A percentile compares a stretch with the other conserved stretches of the same genome.
These are phyloP conservation scores for Pichia occidentalis DNA, from an alignment of 805 yeast species.

Conservation along the genomic window DNA sequence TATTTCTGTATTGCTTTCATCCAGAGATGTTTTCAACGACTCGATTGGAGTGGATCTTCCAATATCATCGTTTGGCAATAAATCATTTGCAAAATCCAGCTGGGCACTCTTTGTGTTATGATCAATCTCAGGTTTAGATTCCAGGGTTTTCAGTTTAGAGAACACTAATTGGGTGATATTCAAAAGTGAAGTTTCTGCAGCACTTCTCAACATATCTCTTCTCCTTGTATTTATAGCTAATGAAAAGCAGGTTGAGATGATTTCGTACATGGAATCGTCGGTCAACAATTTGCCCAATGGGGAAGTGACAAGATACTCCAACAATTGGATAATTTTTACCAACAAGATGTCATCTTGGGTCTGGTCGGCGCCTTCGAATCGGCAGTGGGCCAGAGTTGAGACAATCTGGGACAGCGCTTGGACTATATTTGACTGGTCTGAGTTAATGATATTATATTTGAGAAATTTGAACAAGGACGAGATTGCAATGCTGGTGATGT, in stretches of 20 bases:
- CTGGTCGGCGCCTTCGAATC: constrained; percentile 93
- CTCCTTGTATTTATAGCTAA: constrained; percentile 89
- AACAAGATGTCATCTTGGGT: constrained; percentile 87
- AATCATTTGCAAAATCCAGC: constrained; percentile 21
- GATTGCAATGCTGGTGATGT: constrained; percentile 76
- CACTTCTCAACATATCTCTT: constrained; percentile 79
- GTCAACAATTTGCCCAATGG: constrained; percentile 59
- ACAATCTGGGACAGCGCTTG: constrained; percentile 59
- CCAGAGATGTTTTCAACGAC: background rate
- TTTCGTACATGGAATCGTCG: constrained; percentile 80
- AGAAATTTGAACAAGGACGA: constrained; percentile 69
- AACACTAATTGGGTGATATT: constrained; percentile 66
- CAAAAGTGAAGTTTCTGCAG: constrained; percentile 79
- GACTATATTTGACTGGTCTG: constrained; percentile 46
- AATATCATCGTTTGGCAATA: constrained; percentile 51
- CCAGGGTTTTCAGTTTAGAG: constrained; percentile 48
- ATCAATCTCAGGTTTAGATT: constrained; percentile 26
- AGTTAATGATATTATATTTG: constrained; percentile 58
- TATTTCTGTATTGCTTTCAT: background rate
- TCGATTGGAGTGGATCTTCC: constrained; percentile 37
- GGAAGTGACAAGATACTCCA: constrained; percentile 64
- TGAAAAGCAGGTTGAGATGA: constrained; percentile 83
- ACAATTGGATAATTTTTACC: constrained; percentile 68
- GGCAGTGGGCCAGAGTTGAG: constrained; percentile 80
- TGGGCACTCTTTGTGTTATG: constrained; percentile 27